Evolutionary conservation across 2,329 filamentous ascomycete genomes (phyloP), one percentile per base, ranked within the genome.

Genomic region (Teratosphaeria viscida): DNA sequence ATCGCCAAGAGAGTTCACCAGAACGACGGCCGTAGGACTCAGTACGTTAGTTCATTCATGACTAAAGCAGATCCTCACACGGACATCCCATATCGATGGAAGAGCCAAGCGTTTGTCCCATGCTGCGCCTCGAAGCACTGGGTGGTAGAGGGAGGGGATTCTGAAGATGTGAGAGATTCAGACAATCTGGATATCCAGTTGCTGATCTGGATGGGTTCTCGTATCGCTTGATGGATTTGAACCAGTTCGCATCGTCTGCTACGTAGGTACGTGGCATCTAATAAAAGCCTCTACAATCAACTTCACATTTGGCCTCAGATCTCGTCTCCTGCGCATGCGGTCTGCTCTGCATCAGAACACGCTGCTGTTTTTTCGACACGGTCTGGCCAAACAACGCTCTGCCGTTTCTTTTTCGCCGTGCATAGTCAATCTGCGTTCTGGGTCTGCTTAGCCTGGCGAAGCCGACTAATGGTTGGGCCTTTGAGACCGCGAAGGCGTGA

Each of bases 31-130:
- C 2, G 37, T n/a, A 43, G 37, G 16, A 16, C 6, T 4, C 37
- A 43, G 37, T n/a, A 43, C 37, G 37, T 12, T 12, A 16, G 37
- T 43, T 7, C 29, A 6, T 29, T 29, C 29, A 29, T 29, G 29
- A 29, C 6, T 29, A 19, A 19, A 19, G 19, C 19, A 23, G 23
- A 23, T 23, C 23, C 23, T 23, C 23, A 23, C 23, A 23, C 23
- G 23, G 23, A 23, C 23, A 23, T 23, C 23, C 23, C 23, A 23
- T 23, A 23, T 23, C 23, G 35, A 11, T 39, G 35, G 6, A 97
- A 97, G 0, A 91, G 75, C 96, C 96, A 6, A 97, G 80, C 0
- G 92, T 96, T 65, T 88, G 85, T 39, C 12, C 6, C 12, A 4
- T 11, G 35, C 35, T 60, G 95, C 75, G 57, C 76, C 78, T 52